These are phyloP conservation scores for Striga asiatica DNA, from an alignment of 257 asterid genomes.

Conservation along the genomic window DNA sequence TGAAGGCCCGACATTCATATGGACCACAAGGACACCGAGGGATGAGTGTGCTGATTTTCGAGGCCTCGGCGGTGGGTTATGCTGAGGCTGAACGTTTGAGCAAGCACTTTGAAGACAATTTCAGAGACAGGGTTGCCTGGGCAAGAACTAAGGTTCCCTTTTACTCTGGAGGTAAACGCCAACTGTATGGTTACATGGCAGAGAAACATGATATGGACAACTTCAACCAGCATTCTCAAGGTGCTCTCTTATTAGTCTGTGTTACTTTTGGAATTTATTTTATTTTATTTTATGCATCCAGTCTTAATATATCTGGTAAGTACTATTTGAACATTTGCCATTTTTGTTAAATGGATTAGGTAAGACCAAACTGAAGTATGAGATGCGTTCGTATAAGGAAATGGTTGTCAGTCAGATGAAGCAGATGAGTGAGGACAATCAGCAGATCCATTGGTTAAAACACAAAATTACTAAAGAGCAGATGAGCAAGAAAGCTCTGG, in stretches of 20 bases:
- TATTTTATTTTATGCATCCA: not conserved
- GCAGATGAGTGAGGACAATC: constrained; percentile 71
- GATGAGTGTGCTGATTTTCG: constrained; percentile 37
- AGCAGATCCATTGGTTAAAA: constrained; percentile 37
- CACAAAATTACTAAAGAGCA: constrained; percentile 37
- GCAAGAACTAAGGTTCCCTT: constrained; percentile 15
- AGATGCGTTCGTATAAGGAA: constrained; percentile 43
- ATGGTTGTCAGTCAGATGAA: constrained; percentile 43
- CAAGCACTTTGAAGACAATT: constrained; percentile 34
- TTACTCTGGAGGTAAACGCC: constrained; percentile 37
- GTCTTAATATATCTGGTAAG: not conserved
- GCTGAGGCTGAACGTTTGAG: constrained; percentile 46
- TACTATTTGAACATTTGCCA: not conserved
- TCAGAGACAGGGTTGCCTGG: constrained; percentile 46
- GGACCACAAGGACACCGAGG: constrained; percentile 68
- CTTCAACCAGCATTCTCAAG: constrained; percentile 44
- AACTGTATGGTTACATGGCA: constrained; percentile 46
- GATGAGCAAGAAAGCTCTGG: constrained; percentile 36
- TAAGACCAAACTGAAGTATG: constrained; percentile 50
- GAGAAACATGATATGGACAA: constrained; percentile 31
- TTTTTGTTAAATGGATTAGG: constrained; percentile 32
- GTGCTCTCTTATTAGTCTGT: constrained; percentile 13
- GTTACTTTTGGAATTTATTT: not conserved
- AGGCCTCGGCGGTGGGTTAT: constrained; percentile 46
- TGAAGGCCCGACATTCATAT: constrained; percentile 40